These are phyloP conservation scores for Melaleuca alternifolia DNA, from an alignment of 345 rosid species.

Conservation along the genomic window DNA sequence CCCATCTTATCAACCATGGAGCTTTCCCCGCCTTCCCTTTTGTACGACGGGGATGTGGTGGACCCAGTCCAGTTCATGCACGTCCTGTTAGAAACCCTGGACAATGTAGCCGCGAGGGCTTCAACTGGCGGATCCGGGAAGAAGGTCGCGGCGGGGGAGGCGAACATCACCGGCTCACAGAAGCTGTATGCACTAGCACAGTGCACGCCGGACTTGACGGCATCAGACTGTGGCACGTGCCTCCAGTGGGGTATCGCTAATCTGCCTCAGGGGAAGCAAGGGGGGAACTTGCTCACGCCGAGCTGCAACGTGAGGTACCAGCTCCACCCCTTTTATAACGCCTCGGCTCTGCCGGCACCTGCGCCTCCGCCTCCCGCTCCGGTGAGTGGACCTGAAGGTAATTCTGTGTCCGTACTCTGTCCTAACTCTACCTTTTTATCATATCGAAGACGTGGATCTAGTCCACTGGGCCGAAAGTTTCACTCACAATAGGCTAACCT, in stretches of 20 bases:
- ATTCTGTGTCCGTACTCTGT: no score
- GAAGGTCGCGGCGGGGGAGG: neutral
- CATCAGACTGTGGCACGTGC: neutral
- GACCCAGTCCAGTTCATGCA: no score
- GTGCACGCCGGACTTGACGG: neutral
- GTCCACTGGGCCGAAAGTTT: no score
- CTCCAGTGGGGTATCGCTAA: neutral
- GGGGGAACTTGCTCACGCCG: neutral
- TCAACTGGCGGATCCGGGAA: neutral
- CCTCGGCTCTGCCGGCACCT: neutral
- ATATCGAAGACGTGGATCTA: no score
- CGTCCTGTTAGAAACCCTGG: no score
- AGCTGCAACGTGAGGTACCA: neutral
- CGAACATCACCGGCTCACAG: neutral
- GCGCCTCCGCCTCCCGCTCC: neutral
- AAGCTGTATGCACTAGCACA: neutral
- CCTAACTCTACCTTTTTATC: no score
- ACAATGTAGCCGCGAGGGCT: no score
- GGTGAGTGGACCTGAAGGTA: neutral
- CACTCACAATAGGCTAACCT: no score
- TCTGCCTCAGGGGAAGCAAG: neutral
- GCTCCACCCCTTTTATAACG: neutral
- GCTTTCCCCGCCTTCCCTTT: no score
- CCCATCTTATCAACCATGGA: no score
- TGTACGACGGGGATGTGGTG: no score